A percentile compares a stretch with the other conserved stretches of the same genome.
Conservation (phyloP, 192 early-diverging fungal genomes). For the Coemansia sp. region DNA sequence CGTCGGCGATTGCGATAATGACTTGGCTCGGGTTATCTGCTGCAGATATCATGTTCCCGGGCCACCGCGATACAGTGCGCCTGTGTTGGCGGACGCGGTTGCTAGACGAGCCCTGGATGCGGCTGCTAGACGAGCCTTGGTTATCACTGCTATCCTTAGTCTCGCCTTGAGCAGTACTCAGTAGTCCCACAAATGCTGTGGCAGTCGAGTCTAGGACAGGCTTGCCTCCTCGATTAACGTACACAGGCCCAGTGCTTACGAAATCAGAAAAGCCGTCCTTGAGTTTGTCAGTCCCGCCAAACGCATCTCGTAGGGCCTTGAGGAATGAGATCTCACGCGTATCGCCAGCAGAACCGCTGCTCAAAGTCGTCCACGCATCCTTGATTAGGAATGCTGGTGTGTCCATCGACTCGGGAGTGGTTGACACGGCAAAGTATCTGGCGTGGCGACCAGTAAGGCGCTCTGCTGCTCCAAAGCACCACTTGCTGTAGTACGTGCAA, state of each 20-base stretch:
- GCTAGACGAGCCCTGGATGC: too few species aligned
- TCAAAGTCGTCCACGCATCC: slow-evolving; percentile 26
- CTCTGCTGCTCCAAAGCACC: background rate
- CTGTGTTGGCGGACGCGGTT: background rate
- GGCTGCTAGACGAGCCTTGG: too few species aligned
- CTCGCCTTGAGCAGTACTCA: background rate
- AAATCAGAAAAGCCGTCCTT: background rate
- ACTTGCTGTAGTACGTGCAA: background rate
- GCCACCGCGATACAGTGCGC: background rate
- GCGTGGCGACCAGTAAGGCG: slow-evolving; percentile 3
- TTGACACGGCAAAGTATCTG: slow-evolving; percentile 14
- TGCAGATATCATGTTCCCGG: background rate
- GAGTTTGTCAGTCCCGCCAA: background rate
- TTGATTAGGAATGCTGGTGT: slow-evolving; percentile 17
- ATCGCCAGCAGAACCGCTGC: slow-evolving; percentile 7
- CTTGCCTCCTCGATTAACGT: background rate
- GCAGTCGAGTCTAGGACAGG: background rate
- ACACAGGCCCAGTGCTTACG: background rate
- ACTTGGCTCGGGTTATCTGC: background rate
- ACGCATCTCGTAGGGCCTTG: too few species aligned
- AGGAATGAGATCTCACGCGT: too few species aligned
- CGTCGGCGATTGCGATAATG: background rate
- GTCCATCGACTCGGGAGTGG: background rate
- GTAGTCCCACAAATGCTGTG: background rate
- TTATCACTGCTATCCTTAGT: too few species aligned